phyloP scores from a whole-genome alignment of 345 rosid genomes.

The Populus simonii region DNA sequence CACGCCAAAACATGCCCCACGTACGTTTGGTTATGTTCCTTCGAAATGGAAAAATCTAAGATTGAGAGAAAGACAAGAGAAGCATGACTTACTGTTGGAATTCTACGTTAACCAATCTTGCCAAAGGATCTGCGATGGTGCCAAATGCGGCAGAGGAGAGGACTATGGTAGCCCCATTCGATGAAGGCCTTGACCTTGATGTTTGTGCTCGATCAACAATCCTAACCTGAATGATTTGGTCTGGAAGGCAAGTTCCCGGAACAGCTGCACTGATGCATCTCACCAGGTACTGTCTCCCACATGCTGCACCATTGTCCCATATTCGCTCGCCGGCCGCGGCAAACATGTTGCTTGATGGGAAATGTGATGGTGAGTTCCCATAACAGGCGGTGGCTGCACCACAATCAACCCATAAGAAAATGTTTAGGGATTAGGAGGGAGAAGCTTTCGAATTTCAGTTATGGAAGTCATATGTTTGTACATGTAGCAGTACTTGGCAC shows the following conservation, averaged over 20 bases:
- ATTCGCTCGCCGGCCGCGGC: slow-evolving; percentile 59
- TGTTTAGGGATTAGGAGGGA: background rate
- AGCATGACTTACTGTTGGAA: slow-evolving; percentile 35
- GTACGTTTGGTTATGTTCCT: background rate
- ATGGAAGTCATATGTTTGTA: background rate
- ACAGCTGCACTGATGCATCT: slow-evolving; percentile 51
- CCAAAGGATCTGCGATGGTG: slow-evolving; percentile 30
- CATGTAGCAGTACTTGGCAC: background rate
- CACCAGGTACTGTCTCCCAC: slow-evolving; percentile 53
- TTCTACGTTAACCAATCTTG: slow-evolving; percentile 38
- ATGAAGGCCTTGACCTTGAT: slow-evolving; percentile 37
- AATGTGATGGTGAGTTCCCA: slow-evolving; percentile 36
- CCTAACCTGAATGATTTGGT: slow-evolving; percentile 30
- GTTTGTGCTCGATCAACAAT: slow-evolving; percentile 45
- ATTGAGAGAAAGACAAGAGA: background rate
- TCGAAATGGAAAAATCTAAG: background rate
- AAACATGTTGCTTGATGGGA: slow-evolving; percentile 50
- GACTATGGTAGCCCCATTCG: slow-evolving; percentile 35
- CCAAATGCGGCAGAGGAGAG: slow-evolving; percentile 43
- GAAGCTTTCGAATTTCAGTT: background rate
- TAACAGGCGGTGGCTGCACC: slow-evolving; percentile 53
- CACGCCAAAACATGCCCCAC: background rate
- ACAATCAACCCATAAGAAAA: background rate
- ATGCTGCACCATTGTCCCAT: slow-evolving; percentile 67
- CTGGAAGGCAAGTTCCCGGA: slow-evolving; percentile 28